Evolutionary conservation across 129 eudicot genomes (phyloP), one percentile per base, ranked within the genome.

Genomic region (Helianthus tuberosus): DNA sequence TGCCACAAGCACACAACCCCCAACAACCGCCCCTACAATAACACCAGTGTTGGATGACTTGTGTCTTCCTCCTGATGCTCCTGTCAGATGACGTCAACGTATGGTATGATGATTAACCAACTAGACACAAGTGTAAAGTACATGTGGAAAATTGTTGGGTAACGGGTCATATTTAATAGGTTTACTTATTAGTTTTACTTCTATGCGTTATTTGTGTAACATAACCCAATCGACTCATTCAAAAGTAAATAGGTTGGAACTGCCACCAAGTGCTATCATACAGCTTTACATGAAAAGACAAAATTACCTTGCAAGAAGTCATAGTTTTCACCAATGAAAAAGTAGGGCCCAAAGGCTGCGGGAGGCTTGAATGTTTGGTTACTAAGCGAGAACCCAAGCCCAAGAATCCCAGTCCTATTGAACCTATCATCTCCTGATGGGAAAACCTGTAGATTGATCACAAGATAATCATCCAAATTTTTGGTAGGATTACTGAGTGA

Each of bases 351-450:
- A 53, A 83, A 92, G n/a, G 8, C 47, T 3, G 16, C 7, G 9
- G 96, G 91, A 16, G 96, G 91, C 74, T 81, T 81, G 64, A 85
- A 92, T 23, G 86, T 85, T 78, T 89, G 98, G 75, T 87, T 81
- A 49, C 87, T 85, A 15, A 92, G 84, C 60, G 85, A 75, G 75
- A 81, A 79, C 39, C 83, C 96, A 25, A 85, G 72, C 8, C 73
- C 74, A 64, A 86, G 76, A 54, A 84, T 75, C 65, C 88, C 96
- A 3, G 89, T 74, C 72, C 80, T 81, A 64, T 92, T 87, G 73
- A 89, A 92, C 75, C 77, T 67, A 16, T 80, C 84, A 20, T 73
- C 75, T 66, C 85, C 88, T 47, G 84, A 82, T 50, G 98, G 96
- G 71, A 92, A 89, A 58, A 92, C 63, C 47, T 64, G 77, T 38